These are phyloP conservation scores for Haberlea rhodopensis DNA, from an alignment of 257 asterid species.

Conservation along the genomic window DNA sequence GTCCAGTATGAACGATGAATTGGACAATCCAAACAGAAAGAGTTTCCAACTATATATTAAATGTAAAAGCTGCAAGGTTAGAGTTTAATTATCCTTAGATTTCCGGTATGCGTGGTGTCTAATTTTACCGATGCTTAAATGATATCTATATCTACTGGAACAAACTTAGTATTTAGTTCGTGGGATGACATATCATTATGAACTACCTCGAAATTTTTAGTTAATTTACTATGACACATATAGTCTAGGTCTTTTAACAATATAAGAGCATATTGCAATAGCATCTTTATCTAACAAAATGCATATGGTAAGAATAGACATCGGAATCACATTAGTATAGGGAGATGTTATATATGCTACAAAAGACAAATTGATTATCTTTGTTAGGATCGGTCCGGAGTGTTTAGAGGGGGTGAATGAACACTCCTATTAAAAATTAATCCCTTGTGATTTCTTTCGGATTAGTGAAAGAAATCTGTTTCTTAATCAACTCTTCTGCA, in stretches of 20 bases:
- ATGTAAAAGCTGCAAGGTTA: not conserved
- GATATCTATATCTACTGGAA: not conserved
- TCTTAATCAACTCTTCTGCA: too few species aligned
- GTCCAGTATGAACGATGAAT: not conserved
- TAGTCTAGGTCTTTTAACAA: not conserved
- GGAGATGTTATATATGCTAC: constrained; percentile 63
- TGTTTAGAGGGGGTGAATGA: too few species aligned
- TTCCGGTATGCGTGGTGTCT: not conserved
- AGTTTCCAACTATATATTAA: not conserved
- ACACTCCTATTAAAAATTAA: too few species aligned
- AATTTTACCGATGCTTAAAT: not conserved
- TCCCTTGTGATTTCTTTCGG: too few species aligned
- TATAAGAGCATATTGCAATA: not conserved
- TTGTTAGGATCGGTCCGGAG: too few species aligned
- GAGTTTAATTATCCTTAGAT: not conserved
- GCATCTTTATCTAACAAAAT: not conserved
- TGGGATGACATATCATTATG: not conserved
- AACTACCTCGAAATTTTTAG: not conserved
- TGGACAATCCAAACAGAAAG: not conserved
- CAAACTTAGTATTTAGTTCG: not conserved
- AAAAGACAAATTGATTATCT: constrained; percentile 65
- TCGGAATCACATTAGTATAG: constrained; percentile 32
- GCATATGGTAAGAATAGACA: constrained; percentile 49
- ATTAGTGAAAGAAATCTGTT: too few species aligned
- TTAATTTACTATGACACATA: not conserved